Base-by-base conservation (phyloP, 2,329 filamentous ascomycete genomes). In the Beauveria asiatica region DNA sequence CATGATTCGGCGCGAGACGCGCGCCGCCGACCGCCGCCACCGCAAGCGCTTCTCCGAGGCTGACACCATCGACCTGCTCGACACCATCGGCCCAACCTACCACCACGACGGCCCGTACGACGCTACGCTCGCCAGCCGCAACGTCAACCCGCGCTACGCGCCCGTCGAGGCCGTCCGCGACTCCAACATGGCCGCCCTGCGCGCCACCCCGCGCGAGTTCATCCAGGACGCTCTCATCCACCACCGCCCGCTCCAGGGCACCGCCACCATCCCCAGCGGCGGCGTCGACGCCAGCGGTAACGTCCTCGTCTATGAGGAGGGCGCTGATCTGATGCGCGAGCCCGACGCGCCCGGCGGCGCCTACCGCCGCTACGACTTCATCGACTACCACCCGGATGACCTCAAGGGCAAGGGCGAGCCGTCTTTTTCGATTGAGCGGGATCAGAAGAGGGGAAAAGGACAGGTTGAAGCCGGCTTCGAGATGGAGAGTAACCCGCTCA, bases 51-150 rank as follows among this genome's bases (percentile, higher is more conserved):
- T 86, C 67, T 80, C 87, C 17, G 83, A 86, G 27, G 82, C 90
- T 1, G 92, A 97, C 71, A 79, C 80, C 9, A 94, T 97, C 67
- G 93, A 97, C 71, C 77, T 78, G 5, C 83, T 97, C 1, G 93
- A 96, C 70, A 80, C 82, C n/a, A 72, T 80, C 45, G 82, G 83
- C 55, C 80, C 80, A 19, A 75, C 80, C 2, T 96, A 96, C 73
- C 93, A 97, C 72, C 93, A 97, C 68, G 90, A 88, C 64, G 92
- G 93, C 0, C 93, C 93, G 0, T 97, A 89, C 67, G 93, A 97
- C 70, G 90, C 92, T 10, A 88, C 90, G 2, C 79, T 90, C 57
- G 78, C 87, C 1, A 83, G 88, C 13, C 83, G 90, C 52, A 97
- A 97, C 74, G 78, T 75, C 4, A 79, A 84, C 67, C 79, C 77